Conservation (phyloP, 495 filamentous ascomycete genomes). For the Aspergillus saccharolyticus region DNA sequence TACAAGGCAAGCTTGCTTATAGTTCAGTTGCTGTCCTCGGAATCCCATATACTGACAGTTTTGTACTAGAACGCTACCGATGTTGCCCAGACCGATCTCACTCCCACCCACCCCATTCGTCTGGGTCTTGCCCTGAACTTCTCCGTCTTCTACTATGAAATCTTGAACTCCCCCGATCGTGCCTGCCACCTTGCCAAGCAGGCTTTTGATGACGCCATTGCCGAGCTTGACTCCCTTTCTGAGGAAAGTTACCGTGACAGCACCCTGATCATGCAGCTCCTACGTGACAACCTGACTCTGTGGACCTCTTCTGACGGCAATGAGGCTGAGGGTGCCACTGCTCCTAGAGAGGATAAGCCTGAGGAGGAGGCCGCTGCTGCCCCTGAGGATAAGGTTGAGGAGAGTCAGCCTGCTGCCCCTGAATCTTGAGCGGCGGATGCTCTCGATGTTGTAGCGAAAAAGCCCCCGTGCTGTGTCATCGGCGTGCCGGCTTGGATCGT, state of each 20-base stretch:
- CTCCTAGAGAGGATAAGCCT: slow-evolving; percentile 61
- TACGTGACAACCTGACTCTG: slow-evolving; percentile 98
- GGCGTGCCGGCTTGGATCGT: slow-evolving; percentile 30
- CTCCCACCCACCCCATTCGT: slow-evolving; percentile 97
- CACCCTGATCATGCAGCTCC: slow-evolving; percentile 99
- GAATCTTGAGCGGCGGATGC: slow-evolving; percentile 29
- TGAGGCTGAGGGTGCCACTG: slow-evolving; percentile 62
- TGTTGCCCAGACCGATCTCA: slow-evolving; percentile 94
- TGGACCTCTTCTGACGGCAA: slow-evolving; percentile 96
- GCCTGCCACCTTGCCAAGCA: slow-evolving; percentile 99
- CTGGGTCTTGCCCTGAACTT: slow-evolving; percentile 98
- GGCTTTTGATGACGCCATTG: slow-evolving; percentile 98
- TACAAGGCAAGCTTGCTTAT: slow-evolving; percentile 70
- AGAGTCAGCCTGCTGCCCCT: slow-evolving; percentile 35
- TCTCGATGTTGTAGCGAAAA: slow-evolving; percentile 28
- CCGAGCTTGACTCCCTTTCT: slow-evolving; percentile 96
- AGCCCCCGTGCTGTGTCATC: slow-evolving; percentile 21
- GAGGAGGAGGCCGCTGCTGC: slow-evolving; percentile 50
- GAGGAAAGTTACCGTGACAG: slow-evolving; percentile 99
- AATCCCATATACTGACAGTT: slow-evolving; percentile 12
- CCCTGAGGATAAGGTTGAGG: slow-evolving; percentile 43
- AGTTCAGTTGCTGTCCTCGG: not conserved
- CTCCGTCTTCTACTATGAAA: slow-evolving; percentile 99
- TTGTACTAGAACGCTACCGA: slow-evolving; percentile 84
- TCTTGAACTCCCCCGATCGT: slow-evolving; percentile 97